Percentiles rank a stretch among this genome's conserved stretches.
Evolutionary conservation across 352 stramenopile species (phyloP).

Genomic region (Globisporangium lucens): DNA sequence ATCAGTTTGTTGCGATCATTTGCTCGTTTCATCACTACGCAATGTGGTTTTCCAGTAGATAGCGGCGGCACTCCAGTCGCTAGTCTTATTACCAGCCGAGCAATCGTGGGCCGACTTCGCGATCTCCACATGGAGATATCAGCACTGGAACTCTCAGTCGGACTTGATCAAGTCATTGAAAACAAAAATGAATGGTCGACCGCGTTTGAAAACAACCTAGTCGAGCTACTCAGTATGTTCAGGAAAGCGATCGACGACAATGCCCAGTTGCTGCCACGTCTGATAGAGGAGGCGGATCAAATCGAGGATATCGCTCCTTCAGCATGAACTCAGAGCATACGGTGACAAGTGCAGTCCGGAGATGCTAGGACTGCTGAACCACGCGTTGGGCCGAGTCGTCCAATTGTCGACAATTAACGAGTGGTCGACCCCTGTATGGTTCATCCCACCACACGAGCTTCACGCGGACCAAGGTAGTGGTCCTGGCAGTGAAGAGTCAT

Average conservation of each 20-base stretch:
- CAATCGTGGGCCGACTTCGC: not conserved
- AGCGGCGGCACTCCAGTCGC: not conserved
- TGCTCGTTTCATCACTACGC: not conserved
- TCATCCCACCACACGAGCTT: slow-evolving; percentile 4
- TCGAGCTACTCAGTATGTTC: not conserved
- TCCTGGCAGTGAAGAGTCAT: not conserved
- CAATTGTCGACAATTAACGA: not conserved
- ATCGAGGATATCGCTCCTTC: not conserved
- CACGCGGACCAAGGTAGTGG: not conserved
- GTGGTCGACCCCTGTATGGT: not conserved
- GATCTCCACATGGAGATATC: not conserved
- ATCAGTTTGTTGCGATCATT: not conserved
- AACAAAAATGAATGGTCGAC: not conserved
- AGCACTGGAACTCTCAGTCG: not conserved
- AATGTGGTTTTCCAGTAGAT: not conserved
- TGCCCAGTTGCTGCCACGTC: not conserved
- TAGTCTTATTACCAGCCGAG: not conserved
- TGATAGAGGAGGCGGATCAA: not conserved
- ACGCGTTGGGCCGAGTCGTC: not conserved
- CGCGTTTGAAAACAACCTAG: not conserved
- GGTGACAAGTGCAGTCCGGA: not conserved
- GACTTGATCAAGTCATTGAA: not conserved
- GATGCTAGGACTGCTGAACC: not conserved
- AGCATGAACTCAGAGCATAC: slow-evolving; percentile 3
- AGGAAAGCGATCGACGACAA: not conserved